Base-by-base conservation (phyloP, 768 basidiomycete genomes). In the Panaeolus papilionaceus region DNA sequence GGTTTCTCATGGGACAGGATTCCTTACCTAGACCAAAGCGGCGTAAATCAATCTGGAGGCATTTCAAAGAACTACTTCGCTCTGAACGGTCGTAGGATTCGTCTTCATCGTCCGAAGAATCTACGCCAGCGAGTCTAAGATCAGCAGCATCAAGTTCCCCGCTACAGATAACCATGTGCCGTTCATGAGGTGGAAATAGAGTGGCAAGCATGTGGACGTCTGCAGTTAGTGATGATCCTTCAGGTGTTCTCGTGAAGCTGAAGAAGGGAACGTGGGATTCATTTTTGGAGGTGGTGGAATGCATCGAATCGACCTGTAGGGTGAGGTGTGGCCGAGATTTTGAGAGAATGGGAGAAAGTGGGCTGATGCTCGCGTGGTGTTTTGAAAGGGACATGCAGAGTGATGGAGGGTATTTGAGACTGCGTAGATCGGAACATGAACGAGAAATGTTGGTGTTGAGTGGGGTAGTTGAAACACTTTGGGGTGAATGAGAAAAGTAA, bases 211-310 rank as follows among this genome's bases (percentile, higher is more conserved):
- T 78, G 44, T 84, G 80, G 10, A 89, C 87, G 64, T 92, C 91
- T 3, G 92, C 88, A 2, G 92, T 92, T 63, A 95, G 80, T 11
- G 91, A 92, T 26, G 92, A 90, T 1, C 91, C 91, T 76, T 94
- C 93, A 23, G 83, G 77, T 6, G 92, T 93, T 68, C 91, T 83
- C 18, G 92, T 93, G 74, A 94, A 91, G 69, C 88, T 91, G 78
- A 94, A 89, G 79, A 95, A 94, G 2, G 92, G 88, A n/a, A 89
- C 83, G n/a, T 74, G 72, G 8, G 66, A 64, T 47, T 68, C 68
- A 44, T 38, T n/a, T 65, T 69, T 66, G 38, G 70, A 62, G 65
- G 66, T 10, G 63, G 58, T 40, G 39, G 49, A 63, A 72, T 51
- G 63, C 28, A 45, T 66, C 45, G 47, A 54, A 23, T 63, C 20